phyloP scores from a whole-genome alignment of 2,329 filamentous ascomycete species.

The Periconia macrospinosa region DNA sequence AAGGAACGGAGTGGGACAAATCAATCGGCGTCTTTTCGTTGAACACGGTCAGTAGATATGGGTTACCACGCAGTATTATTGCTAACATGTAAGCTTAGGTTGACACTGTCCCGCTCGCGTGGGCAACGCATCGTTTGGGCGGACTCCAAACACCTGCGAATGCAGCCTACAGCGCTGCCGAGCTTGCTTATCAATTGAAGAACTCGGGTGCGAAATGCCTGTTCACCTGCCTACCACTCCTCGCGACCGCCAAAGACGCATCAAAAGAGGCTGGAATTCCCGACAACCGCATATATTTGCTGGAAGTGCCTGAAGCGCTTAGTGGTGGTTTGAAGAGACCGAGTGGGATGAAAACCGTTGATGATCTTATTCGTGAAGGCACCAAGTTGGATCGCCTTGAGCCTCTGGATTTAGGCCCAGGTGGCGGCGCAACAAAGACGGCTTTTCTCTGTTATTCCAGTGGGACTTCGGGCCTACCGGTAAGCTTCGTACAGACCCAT shows the following conservation, averaged over 20 bases:
- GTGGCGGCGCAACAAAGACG: conserved; percentile 67
- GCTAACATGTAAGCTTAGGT: conserved; percentile 54
- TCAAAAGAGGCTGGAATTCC: conserved; percentile 66
- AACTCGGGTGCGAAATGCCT: conserved; percentile 69
- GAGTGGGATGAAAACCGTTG: conserved; percentile 62
- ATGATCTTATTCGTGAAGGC: conserved; percentile 67
- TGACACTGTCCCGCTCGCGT: conserved; percentile 72
- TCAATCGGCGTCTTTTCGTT: conserved; percentile 76
- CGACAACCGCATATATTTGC: conserved; percentile 66
- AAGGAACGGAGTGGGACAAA: conserved; percentile 79
- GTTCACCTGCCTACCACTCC: conserved; percentile 70
- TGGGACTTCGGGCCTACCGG: conserved; percentile 76
- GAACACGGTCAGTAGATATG: conserved; percentile 66
- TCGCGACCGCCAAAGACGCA: conserved; percentile 66
- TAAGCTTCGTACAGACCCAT: conserved; percentile 35
- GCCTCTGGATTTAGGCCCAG: conserved; percentile 61
- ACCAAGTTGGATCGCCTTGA: conserved; percentile 56
- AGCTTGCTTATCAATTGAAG: conserved; percentile 72
- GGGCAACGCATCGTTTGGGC: conserved; percentile 74
- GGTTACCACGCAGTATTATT: background rate
- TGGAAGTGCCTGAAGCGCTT: conserved; percentile 64
- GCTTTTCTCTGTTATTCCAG: conserved; percentile 81
- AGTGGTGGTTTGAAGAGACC: conserved; percentile 52
- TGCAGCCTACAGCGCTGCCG: conserved; percentile 69
- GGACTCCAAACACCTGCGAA: conserved; percentile 76